These are phyloP conservation scores for Tylopilus sp. DNA, from an alignment of 1,284 basidiomycete genomes.

Conservation along the genomic window DNA sequence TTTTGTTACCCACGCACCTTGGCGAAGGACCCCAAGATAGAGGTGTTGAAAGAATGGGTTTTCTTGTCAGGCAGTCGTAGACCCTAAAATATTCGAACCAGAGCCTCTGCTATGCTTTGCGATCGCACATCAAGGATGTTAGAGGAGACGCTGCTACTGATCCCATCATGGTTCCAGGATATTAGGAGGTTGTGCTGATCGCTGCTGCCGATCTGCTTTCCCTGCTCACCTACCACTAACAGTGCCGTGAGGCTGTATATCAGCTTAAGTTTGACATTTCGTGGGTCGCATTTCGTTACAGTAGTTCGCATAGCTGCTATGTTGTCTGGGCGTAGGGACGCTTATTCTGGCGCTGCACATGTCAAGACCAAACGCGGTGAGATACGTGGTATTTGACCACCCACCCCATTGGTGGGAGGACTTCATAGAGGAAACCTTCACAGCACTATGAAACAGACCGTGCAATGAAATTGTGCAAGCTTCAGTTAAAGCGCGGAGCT, in stretches of 20 bases:
- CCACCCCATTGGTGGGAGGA: constrained; percentile 2
- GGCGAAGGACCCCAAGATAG: not conserved
- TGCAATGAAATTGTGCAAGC: not conserved
- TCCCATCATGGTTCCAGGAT: constrained; percentile 1
- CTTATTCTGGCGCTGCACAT: no score
- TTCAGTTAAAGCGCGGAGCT: constrained; percentile 1
- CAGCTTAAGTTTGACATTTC: not conserved
- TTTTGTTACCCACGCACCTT: constrained; percentile 5
- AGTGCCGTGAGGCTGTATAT: constrained; percentile 1
- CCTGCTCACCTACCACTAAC: constrained; percentile 1
- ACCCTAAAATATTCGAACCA: not conserved
- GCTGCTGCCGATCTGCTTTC: not conserved
- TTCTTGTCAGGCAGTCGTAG: not conserved
- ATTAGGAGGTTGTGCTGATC: not conserved
- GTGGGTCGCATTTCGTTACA: not conserved
- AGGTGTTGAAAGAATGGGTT: not conserved
- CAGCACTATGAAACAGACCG: not conserved
- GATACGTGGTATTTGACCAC: not conserved
- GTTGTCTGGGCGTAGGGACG: no score
- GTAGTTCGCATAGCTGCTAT: not conserved
- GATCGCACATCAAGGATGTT: not conserved
- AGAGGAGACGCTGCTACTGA: not conserved
- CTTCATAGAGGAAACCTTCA: not conserved
- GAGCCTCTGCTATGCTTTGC: not conserved
- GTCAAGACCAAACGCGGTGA: not conserved